These are phyloP conservation scores for Mycena metata DNA, from an alignment of 768 basidiomycete genomes.

Conservation along the genomic window DNA sequence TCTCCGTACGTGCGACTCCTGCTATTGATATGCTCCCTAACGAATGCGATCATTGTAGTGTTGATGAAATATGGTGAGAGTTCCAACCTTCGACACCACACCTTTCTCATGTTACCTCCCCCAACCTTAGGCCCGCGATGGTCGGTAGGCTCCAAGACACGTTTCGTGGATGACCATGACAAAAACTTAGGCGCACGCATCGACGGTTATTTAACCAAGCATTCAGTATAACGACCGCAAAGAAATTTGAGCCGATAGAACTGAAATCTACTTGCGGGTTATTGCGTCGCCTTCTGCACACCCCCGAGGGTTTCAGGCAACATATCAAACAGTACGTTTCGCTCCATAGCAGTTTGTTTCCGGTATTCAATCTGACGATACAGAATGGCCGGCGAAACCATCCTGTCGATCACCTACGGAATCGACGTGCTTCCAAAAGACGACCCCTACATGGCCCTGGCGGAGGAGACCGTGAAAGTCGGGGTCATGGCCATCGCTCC, in stretches of 20 bases:
- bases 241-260: no score
- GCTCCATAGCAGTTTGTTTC: no score
- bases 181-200: constrained; percentile 14
- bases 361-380: no score
- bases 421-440: constrained; percentile 44
- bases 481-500: constrained; percentile 43
- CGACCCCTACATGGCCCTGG: constrained; percentile 49
- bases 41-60: background rate
- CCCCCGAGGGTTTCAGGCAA: no score
- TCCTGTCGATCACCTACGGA: constrained; percentile 48
- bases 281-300: no score
- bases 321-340: no score
- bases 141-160: background rate
- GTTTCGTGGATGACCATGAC: background rate
- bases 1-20: background rate
- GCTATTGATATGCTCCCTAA: no score
- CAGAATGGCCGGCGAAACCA: constrained; percentile 44
- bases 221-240: no score
- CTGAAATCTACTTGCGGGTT: no score
- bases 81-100: no score
- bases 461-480: constrained; percentile 42
- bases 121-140: constrained; percentile 12
- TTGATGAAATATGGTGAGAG: constrained; percentile 32
- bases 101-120: background rate
- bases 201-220: constrained; percentile 9